Percentiles rank a stretch among this genome's conserved stretches.
phyloP scores from a whole-genome alignment of 1,284 basidiomycete genomes.

The Tilletia horrida region DNA sequence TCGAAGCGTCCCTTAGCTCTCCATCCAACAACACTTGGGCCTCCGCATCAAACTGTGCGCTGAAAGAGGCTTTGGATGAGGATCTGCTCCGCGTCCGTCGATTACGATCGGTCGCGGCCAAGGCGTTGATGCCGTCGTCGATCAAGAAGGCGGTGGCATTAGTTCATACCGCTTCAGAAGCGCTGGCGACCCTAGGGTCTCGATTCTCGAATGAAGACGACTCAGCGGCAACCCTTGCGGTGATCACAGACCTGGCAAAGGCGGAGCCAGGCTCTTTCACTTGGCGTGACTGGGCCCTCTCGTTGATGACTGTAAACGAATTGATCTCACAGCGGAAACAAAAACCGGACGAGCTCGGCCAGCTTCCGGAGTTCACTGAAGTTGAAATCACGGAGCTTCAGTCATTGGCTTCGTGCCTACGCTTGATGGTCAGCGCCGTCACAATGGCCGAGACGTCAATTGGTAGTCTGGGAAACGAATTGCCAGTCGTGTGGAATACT shows the following conservation, averaged over 20 bases:
- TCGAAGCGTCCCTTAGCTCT: too few species aligned
- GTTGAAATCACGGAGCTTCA: background rate
- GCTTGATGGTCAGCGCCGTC: conserved; percentile 7
- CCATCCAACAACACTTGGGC: too few species aligned
- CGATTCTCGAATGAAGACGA: background rate
- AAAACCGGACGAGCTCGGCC: background rate
- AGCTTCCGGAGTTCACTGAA: background rate
- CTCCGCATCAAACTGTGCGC: too few species aligned
- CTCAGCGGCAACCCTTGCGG: background rate
- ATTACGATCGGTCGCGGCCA: background rate
- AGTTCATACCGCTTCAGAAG: background rate
- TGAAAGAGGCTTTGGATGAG: background rate
- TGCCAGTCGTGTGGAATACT: background rate
- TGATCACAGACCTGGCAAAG: background rate
- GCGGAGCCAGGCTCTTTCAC: conserved; percentile 11
- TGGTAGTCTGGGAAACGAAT: background rate
- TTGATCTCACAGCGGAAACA: background rate
- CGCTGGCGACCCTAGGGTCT: background rate
- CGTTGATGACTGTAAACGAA: background rate
- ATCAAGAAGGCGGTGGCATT: background rate
- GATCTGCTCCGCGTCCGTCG: background rate
- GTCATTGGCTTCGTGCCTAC: background rate
- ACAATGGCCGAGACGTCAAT: background rate
- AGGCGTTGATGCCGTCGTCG: background rate
- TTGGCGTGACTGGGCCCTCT: background rate